These are phyloP conservation scores for Chlamydomonas schloesseri DNA, from an alignment of 139 green algal species.

Conservation along the genomic window DNA sequence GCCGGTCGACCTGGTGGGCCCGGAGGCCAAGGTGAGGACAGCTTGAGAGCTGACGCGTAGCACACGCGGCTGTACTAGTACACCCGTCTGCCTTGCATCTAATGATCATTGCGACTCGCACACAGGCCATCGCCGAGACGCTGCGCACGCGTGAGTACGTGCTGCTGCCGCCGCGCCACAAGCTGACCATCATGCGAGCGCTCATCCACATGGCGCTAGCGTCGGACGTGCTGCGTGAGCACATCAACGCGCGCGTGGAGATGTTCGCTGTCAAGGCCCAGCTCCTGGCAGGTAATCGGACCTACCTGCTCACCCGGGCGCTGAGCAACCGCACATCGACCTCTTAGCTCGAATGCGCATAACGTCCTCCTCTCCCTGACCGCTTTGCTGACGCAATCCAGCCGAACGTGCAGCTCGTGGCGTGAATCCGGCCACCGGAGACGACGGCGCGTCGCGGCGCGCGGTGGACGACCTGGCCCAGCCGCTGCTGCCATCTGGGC, in stretches of 20 bases:
- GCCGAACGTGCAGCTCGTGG: not conserved
- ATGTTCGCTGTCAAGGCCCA: conserved; percentile 38
- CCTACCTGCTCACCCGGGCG: no score
- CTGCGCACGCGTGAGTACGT: conserved; percentile 72
- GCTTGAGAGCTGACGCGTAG: no score
- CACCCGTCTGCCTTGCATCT: no score
- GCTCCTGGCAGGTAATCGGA: not conserved
- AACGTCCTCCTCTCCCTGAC: no score
- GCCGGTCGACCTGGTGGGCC: not conserved
- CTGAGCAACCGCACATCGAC: no score
- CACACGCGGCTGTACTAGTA: no score
- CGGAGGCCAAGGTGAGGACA: conserved; percentile 45
- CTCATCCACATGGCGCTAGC: conserved; percentile 75
- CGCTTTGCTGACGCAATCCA: no score
- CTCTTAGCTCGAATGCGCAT: no score
- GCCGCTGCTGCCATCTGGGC: not conserved
- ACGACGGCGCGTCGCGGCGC: conserved; percentile 16
- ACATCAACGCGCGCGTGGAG: conserved; percentile 70
- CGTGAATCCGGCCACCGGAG: not conserved
- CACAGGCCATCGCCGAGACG: conserved; percentile 47
- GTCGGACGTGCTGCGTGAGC: conserved; percentile 67
- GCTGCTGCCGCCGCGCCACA: conserved; percentile 60
- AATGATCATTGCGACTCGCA: no score
- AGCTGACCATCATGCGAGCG: conserved; percentile 73
- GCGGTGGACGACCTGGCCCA: conserved; percentile 9